Base-by-base conservation (phyloP, 768 basidiomycete species). In the Lactifluus volemus region DNA sequence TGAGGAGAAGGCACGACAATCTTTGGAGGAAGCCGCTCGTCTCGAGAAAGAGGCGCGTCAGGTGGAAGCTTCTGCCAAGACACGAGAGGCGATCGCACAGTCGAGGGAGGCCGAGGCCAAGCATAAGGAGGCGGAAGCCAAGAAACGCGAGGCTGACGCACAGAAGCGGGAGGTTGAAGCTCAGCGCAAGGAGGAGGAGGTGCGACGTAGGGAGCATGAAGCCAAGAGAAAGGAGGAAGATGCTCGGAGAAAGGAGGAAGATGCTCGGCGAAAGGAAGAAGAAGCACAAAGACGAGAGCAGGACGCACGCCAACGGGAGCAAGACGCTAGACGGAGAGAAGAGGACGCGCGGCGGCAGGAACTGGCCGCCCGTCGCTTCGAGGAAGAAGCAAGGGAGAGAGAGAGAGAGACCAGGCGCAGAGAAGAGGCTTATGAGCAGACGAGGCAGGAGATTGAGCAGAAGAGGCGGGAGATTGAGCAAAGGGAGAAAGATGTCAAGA, bases 151-250 rank as follows among this genome's bases (percentile, higher is more conserved):
- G 44, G 75, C 75, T 14, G 69, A 71, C 42, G 68, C 70, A 32
- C 71, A 70, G 67, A 51, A 67, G 69, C 65, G 54, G 30, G 76
- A 75, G 49, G 70, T 66, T n/a, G 72, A 72, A 67, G 71, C 67
- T 4, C 68, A 68, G 29, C 67, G 64, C 39, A 71, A 66, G 64
- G 76, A 70, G 61, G 70, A 69, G 25, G 54, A 66, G 17, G 71
- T 72, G 19, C 68, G 71, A 14, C 68, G 65, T 4, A 69, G 69
- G 60, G 74, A 72, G 41, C 71, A 72, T 10, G 70, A 72, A 50
- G 73, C 71, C 30, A 70, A 67, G 64, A 57, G 67, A 69, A 67
- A 59, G 68, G 53, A 70, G 65, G 53, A 70, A 60, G 65, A 71
- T 68, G 60, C 61, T 9, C 60, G 25, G 25, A 1, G 54, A 45